Evolutionary conservation across 805 yeast genomes (phyloP), one percentile per base, ranked within the genome.

Genomic region (Candida saitoana): DNA sequence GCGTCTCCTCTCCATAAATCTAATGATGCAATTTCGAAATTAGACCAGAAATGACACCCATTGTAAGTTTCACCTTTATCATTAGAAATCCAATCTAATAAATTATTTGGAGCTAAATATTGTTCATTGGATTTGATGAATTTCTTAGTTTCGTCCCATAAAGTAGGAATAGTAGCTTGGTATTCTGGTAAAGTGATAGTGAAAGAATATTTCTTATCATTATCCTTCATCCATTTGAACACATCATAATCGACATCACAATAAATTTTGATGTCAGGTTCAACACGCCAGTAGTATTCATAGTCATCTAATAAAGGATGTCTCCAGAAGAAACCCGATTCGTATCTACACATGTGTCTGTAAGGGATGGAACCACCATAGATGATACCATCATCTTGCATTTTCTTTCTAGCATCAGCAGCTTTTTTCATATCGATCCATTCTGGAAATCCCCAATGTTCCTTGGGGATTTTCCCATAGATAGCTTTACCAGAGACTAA

Each of bases 221-320:
- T 79, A 42, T 79, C 80, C 49, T 87, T 73, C 84, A 90, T 75
- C 49, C 83, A 74, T 54, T 77, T 74, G 68, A 90, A 90, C 11
- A 96, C 90, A 60, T 90, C 98, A 62, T 80, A 83, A 56, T 81
- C 79, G 46, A 88, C 70, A 62, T 88, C 95, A 72, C 96, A 88
- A 65, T 69, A 82, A 52, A 87, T 75, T 63, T 77, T 76, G 59
- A 84, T 74, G 60, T 80, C 85, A 17, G 96, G 96, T 65, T 87
- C 96, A 42, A 87, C 93, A 65, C 96, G 79, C 96, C 96, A 87
- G 73, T 88, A 87, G 73, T 82, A 87, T 46, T 84, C 87, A 62
- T 80, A 87, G n/a, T 84, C 81, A 44, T 67, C 68, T 76, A 87
- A 59, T 45, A 84, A 57, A 32, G 81, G 82, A 57, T 87, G 95